Conservation (phyloP, 2,329 filamentous ascomycete species). For the Ambrosiella xylebori region DNA sequence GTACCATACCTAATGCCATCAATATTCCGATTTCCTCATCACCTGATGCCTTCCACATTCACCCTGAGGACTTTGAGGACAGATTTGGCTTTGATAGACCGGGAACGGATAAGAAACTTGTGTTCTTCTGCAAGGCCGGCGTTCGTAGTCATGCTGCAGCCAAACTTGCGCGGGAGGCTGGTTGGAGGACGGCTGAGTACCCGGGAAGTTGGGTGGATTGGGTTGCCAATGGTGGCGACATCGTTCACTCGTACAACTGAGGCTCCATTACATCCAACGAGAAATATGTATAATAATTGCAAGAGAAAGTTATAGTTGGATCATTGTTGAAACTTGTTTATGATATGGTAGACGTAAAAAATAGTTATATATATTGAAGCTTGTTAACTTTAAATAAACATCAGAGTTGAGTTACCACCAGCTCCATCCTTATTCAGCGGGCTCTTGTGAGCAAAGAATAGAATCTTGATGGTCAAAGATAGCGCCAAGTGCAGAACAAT, state of each 20-base stretch:
- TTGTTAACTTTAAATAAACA: too few relatives aligned
- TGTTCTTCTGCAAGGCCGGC: conserved; percentile 91
- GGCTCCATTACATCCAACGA: background rate
- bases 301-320: background rate
- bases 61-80: conserved; percentile 63
- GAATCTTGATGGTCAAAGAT: conserved; percentile 81
- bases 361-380: too few relatives aligned
- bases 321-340: too few relatives aligned
- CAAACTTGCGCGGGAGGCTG: conserved; percentile 55
- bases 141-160: conserved; percentile 68
- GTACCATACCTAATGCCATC: conserved; percentile 62
- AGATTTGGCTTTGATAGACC: conserved; percentile 63
- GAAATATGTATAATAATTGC: background rate
- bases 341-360: too few relatives aligned
- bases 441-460: conserved; percentile 82
- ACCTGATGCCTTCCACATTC: conserved; percentile 64
- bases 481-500: conserved; percentile 76
- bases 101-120: conserved; percentile 36
- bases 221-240: conserved; percentile 48
- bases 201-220: conserved; percentile 70
- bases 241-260: conserved; percentile 15
- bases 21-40: conserved; percentile 66
- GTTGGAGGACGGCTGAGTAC: conserved; percentile 63
- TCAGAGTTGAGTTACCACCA: background rate
- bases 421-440: conserved; percentile 19